Evolutionary conservation across 2,329 filamentous ascomycete genomes (phyloP), one percentile per base, ranked within the genome.

Genomic region (Rhexocercosporidium sp.): DNA sequence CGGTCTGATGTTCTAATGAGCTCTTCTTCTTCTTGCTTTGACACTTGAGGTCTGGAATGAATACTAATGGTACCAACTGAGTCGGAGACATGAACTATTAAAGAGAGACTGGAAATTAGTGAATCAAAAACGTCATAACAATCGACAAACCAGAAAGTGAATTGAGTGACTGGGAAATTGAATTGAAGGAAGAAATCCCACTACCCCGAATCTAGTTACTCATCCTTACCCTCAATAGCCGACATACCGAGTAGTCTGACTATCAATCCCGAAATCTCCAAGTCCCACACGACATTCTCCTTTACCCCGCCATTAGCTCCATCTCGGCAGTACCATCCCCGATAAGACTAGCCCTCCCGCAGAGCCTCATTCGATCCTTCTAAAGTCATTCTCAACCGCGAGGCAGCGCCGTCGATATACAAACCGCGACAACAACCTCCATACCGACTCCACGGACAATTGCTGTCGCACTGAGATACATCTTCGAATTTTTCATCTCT

Each of bases 341-440:
- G 20, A 54, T 62, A 11, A 25, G 37, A 11, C 53, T 69, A 71
- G 69, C 41, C 16, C 53, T 68, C 67, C 71, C 71, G 71, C 67
- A 67, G 71, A 73, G 71, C 71, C 69, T 65, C 71, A 34, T 20
- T 18, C 9, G 7, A 37, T n/a, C 29, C 59, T 37, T n/a, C 22
- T 29, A 39, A 37, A 25, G 47, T 22, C 47, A 49, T 37, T 34
- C n/a, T 37, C 31, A 39, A 39, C 46, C 11, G 59, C 41, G 25
- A 31, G 59, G 27, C 41, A 37, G 11, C 11, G n/a, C 8, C 2
- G 16, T 20, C n/a, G 3, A 31, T 37, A 9, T 51, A 4, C 59
- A 37, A 49, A 39, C 29, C n/a, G 27, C 49, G 62, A 64, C 37
- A 57, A 27, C 41, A 53, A 47, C 56, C 18, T 54, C 63, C 3